Percentiles rank a stretch among this genome's conserved stretches.
Conservation (phyloP, 805 yeast species). For the Sugiyamaella mastotermitis region DNA sequence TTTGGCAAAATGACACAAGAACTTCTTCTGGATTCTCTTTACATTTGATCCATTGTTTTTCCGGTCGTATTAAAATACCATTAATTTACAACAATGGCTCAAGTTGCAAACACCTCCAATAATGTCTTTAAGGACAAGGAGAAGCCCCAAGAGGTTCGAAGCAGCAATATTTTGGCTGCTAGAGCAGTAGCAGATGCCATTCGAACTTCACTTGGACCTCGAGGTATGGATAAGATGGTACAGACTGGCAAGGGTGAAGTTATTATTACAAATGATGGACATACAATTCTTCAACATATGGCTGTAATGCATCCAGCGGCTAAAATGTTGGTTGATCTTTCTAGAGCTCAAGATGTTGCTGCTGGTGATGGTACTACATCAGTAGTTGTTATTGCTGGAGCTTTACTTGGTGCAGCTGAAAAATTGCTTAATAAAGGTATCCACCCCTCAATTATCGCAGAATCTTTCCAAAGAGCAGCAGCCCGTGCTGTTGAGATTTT, state of each 20-base stretch:
- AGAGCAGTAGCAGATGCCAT: conserved; percentile 94
- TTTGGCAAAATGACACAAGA: too few relatives aligned
- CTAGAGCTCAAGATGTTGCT: conserved; percentile 97
- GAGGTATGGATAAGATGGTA: conserved; percentile 98
- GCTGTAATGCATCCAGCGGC: conserved; percentile 99
- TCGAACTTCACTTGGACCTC: conserved; percentile 94
- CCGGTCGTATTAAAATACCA: too few relatives aligned
- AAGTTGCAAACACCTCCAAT: conserved; percentile 6
- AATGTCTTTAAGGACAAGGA: conserved; percentile 73
- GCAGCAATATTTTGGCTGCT: conserved; percentile 84
- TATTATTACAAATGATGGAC: conserved; percentile 96
- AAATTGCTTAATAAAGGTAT: conserved; percentile 78
- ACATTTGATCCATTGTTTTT: too few relatives aligned
- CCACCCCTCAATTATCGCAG: conserved; percentile 94
- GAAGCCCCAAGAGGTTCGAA: conserved; percentile 91
- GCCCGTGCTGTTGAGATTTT: conserved; percentile 73
- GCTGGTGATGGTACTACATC: conserved; percentile 99
- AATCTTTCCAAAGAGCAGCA: conserved; percentile 87
- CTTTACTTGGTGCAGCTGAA: conserved; percentile 91
- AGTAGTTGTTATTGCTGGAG: conserved; percentile 93
- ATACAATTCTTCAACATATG: conserved; percentile 94
- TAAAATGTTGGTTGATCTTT: conserved; percentile 92
- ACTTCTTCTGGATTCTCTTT: too few relatives aligned
- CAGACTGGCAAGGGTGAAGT: conserved; percentile 89
- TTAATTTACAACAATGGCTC: conserved; percentile 13